Conservation (phyloP, 108 stramenopile species). For the Fistulifera pelliculosa region DNA sequence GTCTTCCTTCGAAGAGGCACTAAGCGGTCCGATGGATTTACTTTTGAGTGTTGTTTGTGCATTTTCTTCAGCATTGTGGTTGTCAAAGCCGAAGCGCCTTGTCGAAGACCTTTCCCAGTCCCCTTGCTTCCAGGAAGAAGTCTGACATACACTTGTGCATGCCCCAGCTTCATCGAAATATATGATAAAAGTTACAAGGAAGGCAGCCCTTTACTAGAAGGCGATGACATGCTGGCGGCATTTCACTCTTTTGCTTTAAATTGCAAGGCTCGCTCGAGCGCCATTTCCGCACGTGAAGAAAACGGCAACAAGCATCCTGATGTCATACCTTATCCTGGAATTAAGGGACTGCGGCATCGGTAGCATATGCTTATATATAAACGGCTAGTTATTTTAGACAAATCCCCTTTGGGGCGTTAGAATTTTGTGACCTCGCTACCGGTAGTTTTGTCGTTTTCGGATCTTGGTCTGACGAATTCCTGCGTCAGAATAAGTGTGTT, state of each 20-base stretch:
- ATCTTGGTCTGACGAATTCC: no score
- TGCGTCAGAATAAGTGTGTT: no score
- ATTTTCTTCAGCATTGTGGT: constrained; percentile 1
- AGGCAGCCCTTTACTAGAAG: background rate
- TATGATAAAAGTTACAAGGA: background rate
- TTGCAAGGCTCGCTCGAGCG: background rate
- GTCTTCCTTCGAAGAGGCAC: background rate
- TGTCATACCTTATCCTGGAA: no score
- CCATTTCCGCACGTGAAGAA: no score
- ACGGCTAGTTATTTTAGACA: no score
- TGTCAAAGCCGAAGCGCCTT: constrained; percentile 1
- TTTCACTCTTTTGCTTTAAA: constrained; percentile 1
- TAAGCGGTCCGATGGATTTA: constrained; percentile 1
- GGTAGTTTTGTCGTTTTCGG: no score
- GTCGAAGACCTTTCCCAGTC: background rate
- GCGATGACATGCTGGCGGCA: background rate
- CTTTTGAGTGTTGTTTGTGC: constrained; percentile 8
- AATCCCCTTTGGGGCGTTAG: no score
- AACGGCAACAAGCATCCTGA: no score
- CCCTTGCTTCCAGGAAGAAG: constrained; percentile 13
- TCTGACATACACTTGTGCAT: constrained; percentile 1
- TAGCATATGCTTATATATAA: no score
- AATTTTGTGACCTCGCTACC: no score
- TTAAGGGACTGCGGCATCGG: no score
- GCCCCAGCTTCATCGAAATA: constrained; percentile 4